Evolutionary conservation across 179 eudicot genomes (phyloP).

Genomic region (Pouteria campechiana): DNA sequence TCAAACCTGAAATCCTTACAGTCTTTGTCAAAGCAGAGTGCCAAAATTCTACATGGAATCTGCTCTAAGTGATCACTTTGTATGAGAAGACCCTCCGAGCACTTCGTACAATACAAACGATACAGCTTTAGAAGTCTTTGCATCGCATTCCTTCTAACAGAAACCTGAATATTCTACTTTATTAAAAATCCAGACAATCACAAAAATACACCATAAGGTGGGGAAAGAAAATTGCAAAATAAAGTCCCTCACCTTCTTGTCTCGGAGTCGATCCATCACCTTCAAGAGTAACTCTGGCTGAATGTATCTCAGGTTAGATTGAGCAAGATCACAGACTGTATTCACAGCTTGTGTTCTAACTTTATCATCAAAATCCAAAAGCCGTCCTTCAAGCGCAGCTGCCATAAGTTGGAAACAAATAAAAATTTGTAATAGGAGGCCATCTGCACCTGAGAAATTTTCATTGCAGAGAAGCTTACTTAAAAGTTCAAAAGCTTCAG

Average conservation of each 20-base stretch:
- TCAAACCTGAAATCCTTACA: conserved; percentile 71
- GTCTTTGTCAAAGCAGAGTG: conserved; percentile 73
- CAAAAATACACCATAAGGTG: not conserved
- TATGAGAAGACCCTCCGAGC: conserved; percentile 38
- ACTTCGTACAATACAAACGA: conserved; percentile 65
- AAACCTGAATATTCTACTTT: conserved; percentile 48
- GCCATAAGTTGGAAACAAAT: conserved; percentile 4
- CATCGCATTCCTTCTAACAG: conserved; percentile 75
- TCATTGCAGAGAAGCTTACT: conserved; percentile 29
- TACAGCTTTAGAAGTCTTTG: conserved; percentile 69
- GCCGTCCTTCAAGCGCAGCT: conserved; percentile 74
- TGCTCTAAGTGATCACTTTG: conserved; percentile 50
- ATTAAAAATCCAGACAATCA: not conserved
- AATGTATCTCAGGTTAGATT: conserved; percentile 28
- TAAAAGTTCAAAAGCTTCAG: conserved; percentile 45
- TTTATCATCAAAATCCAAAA: conserved; percentile 78
- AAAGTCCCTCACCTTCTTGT: conserved; percentile 78
- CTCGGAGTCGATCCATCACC: conserved; percentile 75
- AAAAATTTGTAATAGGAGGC: not conserved
- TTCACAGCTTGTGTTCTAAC: conserved; percentile 74
- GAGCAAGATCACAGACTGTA: conserved; percentile 71
- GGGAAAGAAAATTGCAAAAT: conserved; percentile 2
- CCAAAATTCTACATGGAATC: conserved; percentile 71
- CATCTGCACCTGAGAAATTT: not conserved
- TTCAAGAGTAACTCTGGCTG: conserved; percentile 39